These are phyloP conservation scores for Corylus avellana DNA, from an alignment of 306 rosid genomes.

Conservation along the genomic window DNA sequence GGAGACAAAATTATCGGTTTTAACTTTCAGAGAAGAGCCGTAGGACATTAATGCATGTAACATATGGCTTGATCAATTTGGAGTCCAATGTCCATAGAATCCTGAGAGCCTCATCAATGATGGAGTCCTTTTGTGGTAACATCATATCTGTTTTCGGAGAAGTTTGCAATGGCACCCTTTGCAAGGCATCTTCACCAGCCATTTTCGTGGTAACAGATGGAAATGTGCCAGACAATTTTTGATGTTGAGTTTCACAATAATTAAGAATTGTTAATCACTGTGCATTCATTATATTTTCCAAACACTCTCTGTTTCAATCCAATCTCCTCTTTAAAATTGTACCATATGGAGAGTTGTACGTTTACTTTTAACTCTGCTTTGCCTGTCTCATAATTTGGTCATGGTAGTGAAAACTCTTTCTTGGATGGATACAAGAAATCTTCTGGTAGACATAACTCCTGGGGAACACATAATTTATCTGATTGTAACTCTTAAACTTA, in stretches of 20 bases:
- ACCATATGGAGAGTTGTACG: neutral
- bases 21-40: neutral
- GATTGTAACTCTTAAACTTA: constrained; percentile 4
- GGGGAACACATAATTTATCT: constrained; percentile 5
- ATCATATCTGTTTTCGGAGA: neutral
- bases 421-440: neutral
- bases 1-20: neutral
- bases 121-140: neutral
- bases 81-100: neutral
- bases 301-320: neutral
- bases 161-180: neutral
- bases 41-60: neutral
- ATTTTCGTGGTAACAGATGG: neutral
- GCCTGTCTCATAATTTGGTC: neutral
- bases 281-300: neutral
- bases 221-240: neutral
- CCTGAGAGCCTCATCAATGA: neutral
- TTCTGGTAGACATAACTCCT: neutral
- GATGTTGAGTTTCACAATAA: neutral
- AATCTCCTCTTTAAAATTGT: neutral
- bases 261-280: neutral
- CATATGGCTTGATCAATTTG: neutral
- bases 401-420: neutral
- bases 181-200: neutral
- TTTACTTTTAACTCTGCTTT: too few relatives aligned